phyloP scores from a whole-genome alignment of 2,329 filamentous ascomycete species.

The Scedosporium dehoogii region DNA sequence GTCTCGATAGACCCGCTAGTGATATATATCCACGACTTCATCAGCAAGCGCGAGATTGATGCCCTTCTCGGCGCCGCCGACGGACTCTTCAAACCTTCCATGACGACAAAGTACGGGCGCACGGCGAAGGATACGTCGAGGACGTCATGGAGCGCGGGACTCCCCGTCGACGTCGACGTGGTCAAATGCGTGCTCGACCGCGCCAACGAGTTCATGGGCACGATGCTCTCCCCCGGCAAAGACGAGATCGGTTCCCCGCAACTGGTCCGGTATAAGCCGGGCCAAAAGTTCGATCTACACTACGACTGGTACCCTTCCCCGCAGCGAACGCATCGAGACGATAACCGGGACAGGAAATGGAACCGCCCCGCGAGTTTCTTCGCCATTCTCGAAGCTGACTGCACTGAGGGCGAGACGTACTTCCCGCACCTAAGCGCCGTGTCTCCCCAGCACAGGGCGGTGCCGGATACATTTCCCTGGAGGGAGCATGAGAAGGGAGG shows the following conservation, averaged over 20 bases:
- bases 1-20: constrained; percentile 31
- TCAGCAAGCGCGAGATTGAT: constrained; percentile 19
- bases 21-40: constrained; percentile 32
- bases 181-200: constrained; percentile 27
- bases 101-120: constrained; percentile 25
- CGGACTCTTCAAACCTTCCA: constrained; percentile 24
- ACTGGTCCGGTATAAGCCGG: constrained; percentile 28
- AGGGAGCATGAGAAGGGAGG: constrained; percentile 19
- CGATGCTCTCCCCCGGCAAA: constrained; percentile 21
- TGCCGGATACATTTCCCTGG: background rate
- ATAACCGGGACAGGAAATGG: background rate
- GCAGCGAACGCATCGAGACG: background rate
- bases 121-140: constrained; percentile 22
- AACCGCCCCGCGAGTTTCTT: constrained; percentile 32
- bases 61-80: constrained; percentile 23
- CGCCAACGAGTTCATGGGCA: constrained; percentile 26
- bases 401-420: constrained; percentile 29
- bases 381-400: constrained; percentile 28
- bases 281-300: constrained; percentile 29
- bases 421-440: constrained; percentile 23
- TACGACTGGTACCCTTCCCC: constrained; percentile 25
- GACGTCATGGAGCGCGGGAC: constrained; percentile 27
- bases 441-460: constrained; percentile 18
- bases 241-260: constrained; percentile 33
- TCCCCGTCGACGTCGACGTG: constrained; percentile 23